A percentile compares a stretch with the other conserved stretches of the same genome.
Conservation (phyloP, 306 rosid genomes). For the Hylodesmum podocarpum region DNA sequence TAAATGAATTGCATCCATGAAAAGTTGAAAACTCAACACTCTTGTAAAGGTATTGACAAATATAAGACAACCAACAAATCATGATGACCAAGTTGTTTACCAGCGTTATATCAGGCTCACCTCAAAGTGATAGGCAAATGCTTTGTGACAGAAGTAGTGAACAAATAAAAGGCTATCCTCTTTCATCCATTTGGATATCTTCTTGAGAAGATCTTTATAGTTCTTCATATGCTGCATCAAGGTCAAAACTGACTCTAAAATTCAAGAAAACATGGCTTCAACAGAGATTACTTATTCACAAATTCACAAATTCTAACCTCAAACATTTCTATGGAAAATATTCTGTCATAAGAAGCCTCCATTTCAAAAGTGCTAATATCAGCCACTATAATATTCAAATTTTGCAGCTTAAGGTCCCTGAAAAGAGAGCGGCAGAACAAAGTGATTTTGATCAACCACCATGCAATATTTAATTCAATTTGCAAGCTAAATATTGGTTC, state of each 20-base stretch:
- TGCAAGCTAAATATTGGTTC: neutral
- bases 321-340: constrained; percentile 90
- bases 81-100: neutral
- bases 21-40: neutral
- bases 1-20: neutral
- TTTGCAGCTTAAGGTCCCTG: constrained; percentile 67
- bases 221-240: constrained; percentile 90
- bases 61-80: constrained; percentile 19
- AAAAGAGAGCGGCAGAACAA: constrained; percentile 19
- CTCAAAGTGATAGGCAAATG: constrained; percentile 94
- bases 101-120: constrained; percentile 35
- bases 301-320: constrained; percentile 52
- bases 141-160: constrained; percentile 80
- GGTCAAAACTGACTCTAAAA: neutral
- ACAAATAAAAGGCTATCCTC: constrained; percentile 75
- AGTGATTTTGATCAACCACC: constrained; percentile 27
- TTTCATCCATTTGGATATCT: constrained; percentile 90
- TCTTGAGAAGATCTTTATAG: constrained; percentile 79
- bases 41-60: neutral
- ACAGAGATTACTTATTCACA: neutral
- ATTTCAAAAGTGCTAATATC: constrained; percentile 75
- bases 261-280: neutral
- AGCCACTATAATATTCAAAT: constrained; percentile 72
- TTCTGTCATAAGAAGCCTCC: constrained; percentile 80
- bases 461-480: neutral